Base-by-base conservation (phyloP, 148 eudicot genomes). In the Salicornia ramosissima region DNA sequence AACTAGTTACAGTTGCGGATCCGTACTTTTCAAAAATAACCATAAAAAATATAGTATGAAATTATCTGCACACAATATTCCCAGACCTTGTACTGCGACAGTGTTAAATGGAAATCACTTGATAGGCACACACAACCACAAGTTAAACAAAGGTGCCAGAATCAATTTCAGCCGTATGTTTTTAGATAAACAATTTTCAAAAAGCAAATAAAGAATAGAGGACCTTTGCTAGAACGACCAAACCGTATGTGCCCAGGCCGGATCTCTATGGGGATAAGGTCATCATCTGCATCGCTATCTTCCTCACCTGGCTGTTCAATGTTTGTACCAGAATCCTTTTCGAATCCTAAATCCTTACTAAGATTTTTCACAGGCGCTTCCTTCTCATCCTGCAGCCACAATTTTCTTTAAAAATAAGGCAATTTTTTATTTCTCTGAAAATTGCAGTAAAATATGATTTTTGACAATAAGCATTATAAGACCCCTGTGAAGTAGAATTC, bases 161-260 rank as follows among this genome's bases (percentile, higher is more conserved):
- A n/a, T n/a, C n/a, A n/a, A n/a, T n/a, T n/a, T n/a, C n/a, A n/a
- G n/a, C n/a, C n/a, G n/a, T n/a, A n/a, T n/a, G n/a, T n/a, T n/a
- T n/a, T n/a, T n/a, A n/a, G n/a, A n/a, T n/a, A n/a, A n/a, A n/a
- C n/a, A n/a, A 53, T 42, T 43, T 56, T 24, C 54, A 28, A 50
- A 74, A 68, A 55, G 42, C 40, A 64, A 36, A 47, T 61, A 56
- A 6, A 49, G 25, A 36, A 36, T 16, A 54, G 50, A 14, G 49
- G 56, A 91, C 97, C 97, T 81, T 87, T 76, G 57, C 65, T 83
- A 64, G 83, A 71, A 42, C 91, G 82, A 65, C 84, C 85, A 83
- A 95, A 95, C 63, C 96, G 91, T 64, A 95, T 87, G 74, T 89
- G 94, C 71, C 96, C 96, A 39, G 97, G 99, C 71, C 88, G 88